These are phyloP conservation scores for Leucogyrophana mollusca DNA, from an alignment of 768 basidiomycete genomes.

Conservation along the genomic window DNA sequence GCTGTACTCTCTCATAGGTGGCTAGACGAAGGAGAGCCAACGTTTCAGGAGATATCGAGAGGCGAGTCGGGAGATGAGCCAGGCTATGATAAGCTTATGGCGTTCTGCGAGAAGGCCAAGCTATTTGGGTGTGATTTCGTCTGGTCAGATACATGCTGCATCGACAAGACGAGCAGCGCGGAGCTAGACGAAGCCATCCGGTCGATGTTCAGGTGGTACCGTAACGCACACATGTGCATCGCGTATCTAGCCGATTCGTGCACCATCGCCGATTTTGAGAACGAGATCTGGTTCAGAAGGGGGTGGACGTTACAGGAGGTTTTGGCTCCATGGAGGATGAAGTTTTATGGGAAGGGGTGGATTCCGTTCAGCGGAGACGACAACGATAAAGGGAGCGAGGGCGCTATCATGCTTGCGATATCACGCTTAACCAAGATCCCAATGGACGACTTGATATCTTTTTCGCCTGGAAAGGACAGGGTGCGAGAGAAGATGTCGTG, in stretches of 20 bases:
- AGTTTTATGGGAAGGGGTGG: slow-evolving; percentile 24
- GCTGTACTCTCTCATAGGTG: slow-evolving; percentile 8
- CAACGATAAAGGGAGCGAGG: slow-evolving; percentile 17
- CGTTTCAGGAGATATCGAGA: slow-evolving; percentile 3
- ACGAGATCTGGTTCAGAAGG: slow-evolving; percentile 24
- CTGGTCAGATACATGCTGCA: slow-evolving; percentile 32
- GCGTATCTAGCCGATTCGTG: slow-evolving; percentile 19
- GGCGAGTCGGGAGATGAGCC: background rate
- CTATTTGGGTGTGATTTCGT: slow-evolving; percentile 15
- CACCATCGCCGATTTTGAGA: slow-evolving; percentile 10
- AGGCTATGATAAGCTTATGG: slow-evolving; percentile 12
- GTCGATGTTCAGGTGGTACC: slow-evolving; percentile 33
- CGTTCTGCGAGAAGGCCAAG: slow-evolving; percentile 20
- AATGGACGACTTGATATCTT: slow-evolving; percentile 16
- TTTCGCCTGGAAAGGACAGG: slow-evolving; percentile 10
- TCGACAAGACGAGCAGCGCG: slow-evolving; percentile 20
- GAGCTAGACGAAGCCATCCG: slow-evolving; percentile 30
- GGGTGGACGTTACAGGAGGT: slow-evolving; percentile 21
- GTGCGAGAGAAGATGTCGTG: slow-evolving; percentile 28
- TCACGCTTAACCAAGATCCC: slow-evolving; percentile 19
- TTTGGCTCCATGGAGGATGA: slow-evolving; percentile 23
- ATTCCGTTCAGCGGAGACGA: slow-evolving; percentile 7
- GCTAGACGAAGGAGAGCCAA: background rate
- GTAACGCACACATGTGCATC: slow-evolving; percentile 27
- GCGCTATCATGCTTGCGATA: slow-evolving; percentile 6